Evolutionary conservation across 139 green algal genomes (phyloP), one percentile per base, ranked within the genome.

Genomic region (Bryopsis sp.): DNA sequence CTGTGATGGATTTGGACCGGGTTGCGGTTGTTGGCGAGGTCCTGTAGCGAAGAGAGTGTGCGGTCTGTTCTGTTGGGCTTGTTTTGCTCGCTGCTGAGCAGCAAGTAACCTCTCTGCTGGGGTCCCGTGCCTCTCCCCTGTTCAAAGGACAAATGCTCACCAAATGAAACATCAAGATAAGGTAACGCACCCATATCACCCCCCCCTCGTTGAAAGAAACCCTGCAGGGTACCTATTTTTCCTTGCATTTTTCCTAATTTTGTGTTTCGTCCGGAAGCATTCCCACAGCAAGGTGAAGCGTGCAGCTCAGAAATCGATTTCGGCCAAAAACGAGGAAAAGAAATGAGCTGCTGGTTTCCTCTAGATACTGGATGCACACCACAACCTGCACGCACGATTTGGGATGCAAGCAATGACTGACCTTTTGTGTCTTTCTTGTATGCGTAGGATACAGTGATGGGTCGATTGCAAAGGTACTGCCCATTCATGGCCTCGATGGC

Each of bases 371-470:
- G 22, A 38, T 57, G 58, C 0, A 57, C 58, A 36, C 31, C n/a
- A 37, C 32, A 7, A 39, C 57, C 8, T 64, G 31, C 57, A 8
- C 57, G 31, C 57, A 64, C 19, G 8, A 8, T 19, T 32, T 33
- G 4, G 7, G 15, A 31, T 19, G 8, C 4, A n/a, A n/a, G n/a
- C n/a, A n/a, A n/a, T n/a, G n/a, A 28, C 69, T 29, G 48, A 81
- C 80, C 91, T 68, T 90, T 94, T 1, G 85, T 92, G 77, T 98
- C 94, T 74, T 98, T 98, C 78, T 97, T 97, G 81, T 86, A 98
- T 0, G 94, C 94, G 68, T 98, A 99, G 7, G 69, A 74, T 28
- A 97, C 91, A 8, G 81, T 84, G 68, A 99, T 95, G 28, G 87
- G 67, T 39, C 91, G 83, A 71, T 94, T 94, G 75, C 82, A 91